Base-by-base conservation (phyloP, 106 monocot genomes). In the Chionographis japonica region DNA sequence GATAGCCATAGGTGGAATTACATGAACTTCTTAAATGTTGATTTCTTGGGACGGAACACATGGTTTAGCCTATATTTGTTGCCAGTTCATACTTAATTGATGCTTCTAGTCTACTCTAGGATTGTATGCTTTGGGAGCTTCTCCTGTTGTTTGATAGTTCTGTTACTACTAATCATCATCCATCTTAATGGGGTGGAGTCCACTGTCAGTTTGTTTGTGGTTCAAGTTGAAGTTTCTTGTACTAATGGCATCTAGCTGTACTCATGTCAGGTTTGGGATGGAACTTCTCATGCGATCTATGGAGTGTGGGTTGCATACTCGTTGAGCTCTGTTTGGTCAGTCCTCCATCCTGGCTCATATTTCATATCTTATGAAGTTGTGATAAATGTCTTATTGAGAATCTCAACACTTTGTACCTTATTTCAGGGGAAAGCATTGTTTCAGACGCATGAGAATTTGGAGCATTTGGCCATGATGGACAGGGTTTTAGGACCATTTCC, bases 381-480 rank as follows among this genome's bases (percentile, higher is more conserved):
- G 27, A 27, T 27, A 42, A 18, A 9, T 43, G 18, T 67, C 4
- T 19, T 40, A 12, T 37, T 17, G 4, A 36, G n/a, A 14, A 4
- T 11, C 17, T 56, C 8, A 46, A 8, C 14, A 8, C 18, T 35
- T 67, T 15, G 36, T 56, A 38, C 58, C 59, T 72, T 60, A 9
- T 61, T 83, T 12, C 50, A 97, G 97, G 97, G 97, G 19, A 84
- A 82, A 77, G 92, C 89, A 56, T 72, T 97, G 40, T 97, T 97
- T 80, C 95, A 88, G 55, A 95, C 95, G 8, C 95, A 95, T 75
- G 95, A 95, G 42, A 95, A 95, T 75, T 75, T 95, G 59, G 95
- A 95, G 68, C 95, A 95, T 56, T 68, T 95, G 62, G 95, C 95
- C 6, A 95, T 95, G 95, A 95, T 95, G 95, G 95, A 95, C 63